Base-by-base conservation (phyloP, 2,329 filamentous ascomycete species). In the Aspergillus texensis region DNA sequence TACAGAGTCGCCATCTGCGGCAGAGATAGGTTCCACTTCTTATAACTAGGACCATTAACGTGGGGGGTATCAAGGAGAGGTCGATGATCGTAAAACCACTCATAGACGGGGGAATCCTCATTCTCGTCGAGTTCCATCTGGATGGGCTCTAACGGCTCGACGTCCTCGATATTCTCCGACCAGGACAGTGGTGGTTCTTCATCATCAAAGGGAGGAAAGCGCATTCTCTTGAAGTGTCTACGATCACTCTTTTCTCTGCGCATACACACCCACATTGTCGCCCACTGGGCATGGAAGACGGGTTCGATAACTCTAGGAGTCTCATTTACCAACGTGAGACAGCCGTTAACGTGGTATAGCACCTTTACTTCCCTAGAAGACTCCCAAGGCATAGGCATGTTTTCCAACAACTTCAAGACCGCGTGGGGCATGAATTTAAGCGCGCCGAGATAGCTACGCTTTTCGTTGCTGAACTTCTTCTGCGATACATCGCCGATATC, bases 361-460 rank as follows among this genome's bases (percentile, higher is more conserved):
- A 99, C 95, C 81, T 98, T 98, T 66, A 99, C 96, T 75, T 99
- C 95, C 67, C 94, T 88, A 30, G 93, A 89, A 62, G 93, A 95
- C 81, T 99, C 95, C 95, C 95, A 99, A 0, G 95, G 95, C 95
- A 99, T 99, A 4, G 95, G 95, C 95, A 99, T 99, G 74, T 99
- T 99, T 82, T 99, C 95, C 62, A 99, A 80, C 28, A 99, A 85
- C 83, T 99, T 99, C 81, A 99, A 82, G 12, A 99, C 95, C 6
- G 95, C 95, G 77, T 99, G 95, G 1, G 95, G 95, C 95, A 99
- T 99, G 82, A 97, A 99, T 81, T 99, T 99, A 67, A 99, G 82
- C 39, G 96, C 95, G 67, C 96, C 96, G 55, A 99, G 86, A 78
- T 99, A 99, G 80, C 94, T 97, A 70, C 95, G 88, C 85, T 99